Evolutionary conservation across 2,329 filamentous ascomycete genomes (phyloP).

Genomic region (Microdochium bolleyi): DNA sequence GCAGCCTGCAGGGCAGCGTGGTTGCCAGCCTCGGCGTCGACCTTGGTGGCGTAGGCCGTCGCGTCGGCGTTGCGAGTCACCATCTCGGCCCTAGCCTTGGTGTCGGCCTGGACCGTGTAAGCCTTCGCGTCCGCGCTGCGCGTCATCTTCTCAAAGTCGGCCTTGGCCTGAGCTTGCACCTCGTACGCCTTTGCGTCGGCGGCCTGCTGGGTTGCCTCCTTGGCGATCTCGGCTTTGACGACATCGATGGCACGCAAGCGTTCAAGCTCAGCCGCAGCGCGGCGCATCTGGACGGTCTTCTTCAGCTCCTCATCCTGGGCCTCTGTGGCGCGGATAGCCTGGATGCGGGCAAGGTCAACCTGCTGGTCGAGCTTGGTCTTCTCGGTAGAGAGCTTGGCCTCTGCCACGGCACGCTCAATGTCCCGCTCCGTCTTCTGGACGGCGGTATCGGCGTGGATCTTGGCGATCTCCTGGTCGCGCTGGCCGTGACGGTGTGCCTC

Average conservation of each 20-base stretch:
- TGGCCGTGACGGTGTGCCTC: constrained; percentile 72
- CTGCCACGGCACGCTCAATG: constrained; percentile 70
- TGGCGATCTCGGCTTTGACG: constrained; percentile 64
- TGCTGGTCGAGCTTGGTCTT: constrained; percentile 67
- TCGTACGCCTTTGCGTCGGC: constrained; percentile 60
- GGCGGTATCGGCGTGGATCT: constrained; percentile 69
- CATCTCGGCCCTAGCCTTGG: constrained; percentile 44
- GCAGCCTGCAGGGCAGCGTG: constrained; percentile 35
- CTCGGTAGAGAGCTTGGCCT: constrained; percentile 65
- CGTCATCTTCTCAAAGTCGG: constrained; percentile 44
- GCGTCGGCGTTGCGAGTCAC: constrained; percentile 46
- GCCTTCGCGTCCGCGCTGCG: constrained; percentile 43
- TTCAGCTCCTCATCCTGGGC: constrained; percentile 73
- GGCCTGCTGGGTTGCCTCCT: constrained; percentile 61
- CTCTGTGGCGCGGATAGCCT: constrained; percentile 66
- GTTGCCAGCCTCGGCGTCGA: constrained; percentile 30
- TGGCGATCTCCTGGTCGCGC: constrained; percentile 79
- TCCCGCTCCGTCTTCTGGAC: constrained; percentile 80
- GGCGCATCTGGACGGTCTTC: constrained; percentile 68
- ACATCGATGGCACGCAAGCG: constrained; percentile 70
- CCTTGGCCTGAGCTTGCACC: constrained; percentile 51
- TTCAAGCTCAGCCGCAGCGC: constrained; percentile 73
- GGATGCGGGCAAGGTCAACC: constrained; percentile 68
- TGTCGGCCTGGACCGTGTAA: constrained; percentile 52
- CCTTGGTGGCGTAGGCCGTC: constrained; percentile 37